phyloP scores from a whole-genome alignment of 108 stramenopile species.

The Nitzschia sp. region DNA sequence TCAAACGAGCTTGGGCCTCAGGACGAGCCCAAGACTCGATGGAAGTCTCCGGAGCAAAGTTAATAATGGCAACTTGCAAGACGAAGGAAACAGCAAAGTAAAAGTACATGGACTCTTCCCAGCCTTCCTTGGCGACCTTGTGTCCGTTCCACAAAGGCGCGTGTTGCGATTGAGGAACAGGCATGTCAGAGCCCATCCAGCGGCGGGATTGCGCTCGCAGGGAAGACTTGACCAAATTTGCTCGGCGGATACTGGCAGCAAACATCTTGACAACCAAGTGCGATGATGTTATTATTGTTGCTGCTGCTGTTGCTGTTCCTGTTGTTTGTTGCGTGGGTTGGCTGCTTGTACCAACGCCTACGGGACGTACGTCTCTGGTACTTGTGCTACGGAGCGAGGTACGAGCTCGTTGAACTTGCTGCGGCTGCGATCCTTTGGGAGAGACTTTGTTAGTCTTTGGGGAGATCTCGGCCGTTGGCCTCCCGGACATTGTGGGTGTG shows the following conservation, averaged over 20 bases:
- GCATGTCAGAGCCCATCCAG: conserved; percentile 24
- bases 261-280: background rate
- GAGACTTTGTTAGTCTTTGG: no score
- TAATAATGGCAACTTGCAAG: conserved; percentile 30
- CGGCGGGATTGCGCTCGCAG: conserved; percentile 1
- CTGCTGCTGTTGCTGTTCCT: background rate
- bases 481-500: no score
- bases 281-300: background rate
- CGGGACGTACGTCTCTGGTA: no score
- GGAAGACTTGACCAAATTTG: background rate
- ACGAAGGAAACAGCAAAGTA: conserved; percentile 24
- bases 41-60: conserved; percentile 31
- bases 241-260: background rate
- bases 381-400: no score
- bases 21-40: conserved; percentile 42
- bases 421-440: no score
- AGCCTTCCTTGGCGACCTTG: conserved; percentile 34
- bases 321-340: background rate
- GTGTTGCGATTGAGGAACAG: conserved; percentile 44
- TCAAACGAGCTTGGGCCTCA: conserved; percentile 38
- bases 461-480: no score
- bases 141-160: conserved; percentile 41
- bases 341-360: no score
- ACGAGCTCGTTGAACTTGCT: no score
- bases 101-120: conserved; percentile 39